Percentiles rank a stretch among this genome's conserved stretches.
phyloP scores from a whole-genome alignment of 768 basidiomycete genomes.

The Rhizopogon vinicolor region DNA sequence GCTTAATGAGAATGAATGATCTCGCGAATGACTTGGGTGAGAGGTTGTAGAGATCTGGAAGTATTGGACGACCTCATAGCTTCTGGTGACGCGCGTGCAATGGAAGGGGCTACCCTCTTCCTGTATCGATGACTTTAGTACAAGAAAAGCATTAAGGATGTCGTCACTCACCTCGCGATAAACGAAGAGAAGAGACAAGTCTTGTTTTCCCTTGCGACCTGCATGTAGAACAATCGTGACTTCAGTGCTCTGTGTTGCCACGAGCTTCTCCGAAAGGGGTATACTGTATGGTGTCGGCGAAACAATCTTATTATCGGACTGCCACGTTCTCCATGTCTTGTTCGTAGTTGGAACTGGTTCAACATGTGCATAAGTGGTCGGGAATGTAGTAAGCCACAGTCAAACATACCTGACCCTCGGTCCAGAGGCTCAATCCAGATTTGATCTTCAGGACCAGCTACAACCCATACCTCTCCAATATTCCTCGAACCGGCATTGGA shows the following conservation, averaged over 20 bases:
- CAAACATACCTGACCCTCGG: conserved; percentile 13
- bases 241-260: conserved; percentile 45
- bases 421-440: conserved; percentile 44
- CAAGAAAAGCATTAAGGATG: neutral
- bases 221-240: conserved; percentile 55
- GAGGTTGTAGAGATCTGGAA: conserved; percentile 49
- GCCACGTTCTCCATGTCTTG: conserved; percentile 33
- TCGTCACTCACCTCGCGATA: conserved; percentile 51
- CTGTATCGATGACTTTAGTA: conserved; percentile 29
- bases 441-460: conserved; percentile 56
- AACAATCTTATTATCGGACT: conserved; percentile 49
- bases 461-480: conserved; percentile 69
- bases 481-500: conserved; percentile 59
- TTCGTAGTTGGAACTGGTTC: conserved; percentile 10
- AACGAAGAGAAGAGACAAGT: conserved; percentile 59
- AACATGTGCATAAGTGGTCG: neutral
- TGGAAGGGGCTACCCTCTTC: conserved; percentile 47
- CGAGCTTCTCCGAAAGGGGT: conserved; percentile 32
- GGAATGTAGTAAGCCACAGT: neutral
- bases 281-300: conserved; percentile 44
- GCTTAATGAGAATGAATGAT: conserved; percentile 47
- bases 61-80: conserved; percentile 57
- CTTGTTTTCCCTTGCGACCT: conserved; percentile 39
- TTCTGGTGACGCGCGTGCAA: conserved; percentile 47
- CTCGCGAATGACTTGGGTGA: conserved; percentile 44